phyloP scores from a whole-genome alignment of 768 basidiomycete species.

The Lactarius akahatsu region DNA sequence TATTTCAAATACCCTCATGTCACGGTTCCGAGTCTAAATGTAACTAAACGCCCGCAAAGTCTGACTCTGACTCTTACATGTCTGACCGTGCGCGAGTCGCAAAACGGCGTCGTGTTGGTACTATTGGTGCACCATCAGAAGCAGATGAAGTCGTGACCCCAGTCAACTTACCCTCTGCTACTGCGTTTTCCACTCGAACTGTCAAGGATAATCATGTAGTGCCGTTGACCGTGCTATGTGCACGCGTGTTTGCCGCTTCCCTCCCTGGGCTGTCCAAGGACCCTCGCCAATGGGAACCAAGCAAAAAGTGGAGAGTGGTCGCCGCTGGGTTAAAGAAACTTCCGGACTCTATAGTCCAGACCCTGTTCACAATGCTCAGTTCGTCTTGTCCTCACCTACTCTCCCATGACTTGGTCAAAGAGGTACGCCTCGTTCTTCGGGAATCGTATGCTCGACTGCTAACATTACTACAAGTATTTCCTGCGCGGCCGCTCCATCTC shows the following conservation, averaged over 20 bases:
- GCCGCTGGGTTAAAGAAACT: constrained; percentile 45
- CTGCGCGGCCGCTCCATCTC: constrained; percentile 51
- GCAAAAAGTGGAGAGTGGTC: constrained; percentile 29
- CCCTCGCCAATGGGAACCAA: constrained; percentile 40
- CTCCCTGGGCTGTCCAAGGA: constrained; percentile 43
- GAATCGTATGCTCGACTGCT: not conserved
- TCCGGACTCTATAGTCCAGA: constrained; percentile 53
- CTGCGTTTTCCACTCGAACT: constrained; percentile 46
- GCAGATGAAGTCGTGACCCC: constrained; percentile 43
- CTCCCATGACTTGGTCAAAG: constrained; percentile 52
- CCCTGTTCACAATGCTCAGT: constrained; percentile 51
- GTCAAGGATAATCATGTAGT: constrained; percentile 38
- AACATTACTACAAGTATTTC: constrained; percentile 47
- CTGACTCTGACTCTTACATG: not conserved
- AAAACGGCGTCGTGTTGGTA: constrained; percentile 37
- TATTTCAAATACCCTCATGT: not conserved
- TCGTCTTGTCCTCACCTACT: constrained; percentile 51
- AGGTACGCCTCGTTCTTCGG: constrained; percentile 40
- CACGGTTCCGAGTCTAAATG: not conserved
- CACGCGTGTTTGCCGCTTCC: constrained; percentile 50
- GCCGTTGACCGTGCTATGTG: constrained; percentile 49
- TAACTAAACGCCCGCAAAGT: too few relatives aligned
- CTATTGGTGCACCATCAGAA: constrained; percentile 49
- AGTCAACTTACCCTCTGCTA: constrained; percentile 47
- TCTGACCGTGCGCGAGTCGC: constrained; percentile 21